phyloP scores from a whole-genome alignment of 1,284 basidiomycete genomes.

The Leccinum griseonigrum region DNA sequence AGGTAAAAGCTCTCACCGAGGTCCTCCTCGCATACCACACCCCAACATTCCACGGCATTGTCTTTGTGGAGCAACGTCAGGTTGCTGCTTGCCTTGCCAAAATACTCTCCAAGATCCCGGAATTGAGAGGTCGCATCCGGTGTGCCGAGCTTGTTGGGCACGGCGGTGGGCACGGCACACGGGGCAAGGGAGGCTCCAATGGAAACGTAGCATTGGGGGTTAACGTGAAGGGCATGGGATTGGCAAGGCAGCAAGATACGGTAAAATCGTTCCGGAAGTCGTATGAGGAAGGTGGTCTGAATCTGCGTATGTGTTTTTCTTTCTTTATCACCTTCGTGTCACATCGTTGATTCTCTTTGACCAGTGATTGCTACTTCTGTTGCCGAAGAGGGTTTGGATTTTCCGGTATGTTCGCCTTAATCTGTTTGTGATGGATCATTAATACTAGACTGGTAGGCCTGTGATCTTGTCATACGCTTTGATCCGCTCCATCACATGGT shows the following conservation, averaged over 20 bases:
- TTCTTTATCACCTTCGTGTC: neutral
- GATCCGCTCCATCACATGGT: constrained; percentile 77
- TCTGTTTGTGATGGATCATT: neutral
- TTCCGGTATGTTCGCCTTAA: constrained; percentile 50
- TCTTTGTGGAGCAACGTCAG: constrained; percentile 83
- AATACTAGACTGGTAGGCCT: constrained; percentile 48
- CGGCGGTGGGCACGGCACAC: constrained; percentile 38
- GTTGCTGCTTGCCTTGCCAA: constrained; percentile 68
- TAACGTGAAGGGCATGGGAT: constrained; percentile 46
- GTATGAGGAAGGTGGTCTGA: constrained; percentile 64
- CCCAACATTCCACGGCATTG: constrained; percentile 68
- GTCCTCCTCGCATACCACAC: constrained; percentile 56
- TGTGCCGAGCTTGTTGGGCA: constrained; percentile 72
- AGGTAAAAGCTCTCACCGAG: constrained; percentile 60
- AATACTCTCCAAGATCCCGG: constrained; percentile 57
- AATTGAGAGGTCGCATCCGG: constrained; percentile 53
- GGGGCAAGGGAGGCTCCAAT: constrained; percentile 22
- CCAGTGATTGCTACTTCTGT: constrained; percentile 81
- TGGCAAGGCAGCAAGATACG: constrained; percentile 53
- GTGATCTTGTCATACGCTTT: constrained; percentile 82
- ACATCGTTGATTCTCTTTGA: constrained; percentile 3
- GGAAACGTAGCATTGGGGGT: constrained; percentile 12
- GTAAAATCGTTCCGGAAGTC: constrained; percentile 60
- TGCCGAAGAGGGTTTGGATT: constrained; percentile 86
- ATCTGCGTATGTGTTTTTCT: constrained; percentile 59